Base-by-base conservation (phyloP, 352 stramenopile species). In the Thalassiosira livingstoniorum region DNA sequence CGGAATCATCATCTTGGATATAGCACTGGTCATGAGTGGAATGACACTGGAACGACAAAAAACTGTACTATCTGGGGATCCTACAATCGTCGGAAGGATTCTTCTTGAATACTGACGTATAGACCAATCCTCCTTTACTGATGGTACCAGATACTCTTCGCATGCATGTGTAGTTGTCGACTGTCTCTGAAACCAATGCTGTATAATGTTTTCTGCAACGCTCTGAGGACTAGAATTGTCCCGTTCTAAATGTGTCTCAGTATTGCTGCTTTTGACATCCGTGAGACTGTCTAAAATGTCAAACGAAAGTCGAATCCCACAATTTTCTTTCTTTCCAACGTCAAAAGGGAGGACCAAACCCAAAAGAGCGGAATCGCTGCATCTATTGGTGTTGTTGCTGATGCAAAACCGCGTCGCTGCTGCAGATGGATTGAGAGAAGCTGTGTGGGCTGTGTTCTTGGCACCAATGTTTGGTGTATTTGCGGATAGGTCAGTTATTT, bases 31-130 rank as follows among this genome's bases (percentile, higher is more conserved):
- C 45, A 55, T 34, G 57, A 39, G 34, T 58, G 29, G 67, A 15
- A 83, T 47, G 11, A 60, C 78, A 63, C 37, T 78, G 21, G 75
- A 83, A 29, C 67, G 68, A 47, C 75, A 83, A 37, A 78, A 51
- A 62, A 64, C 68, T 78, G 18, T 55, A 60, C 47, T 39, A 29
- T 60, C 27, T 29, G 37, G 25, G 7, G 61, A 43, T 27, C 21
- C 11, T 51, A 64, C n/a, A 2, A 62, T 51, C 54, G 37, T 18
- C 27, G 37, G 2, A 37, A 61, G 62, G 43, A n/a, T n/a, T n/a
- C n/a, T n/a, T 61, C 15, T 25, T 35, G 35, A 61, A 67, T 76
- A 29, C 2, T 21, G 39, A 61, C 57, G 47, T 68, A 80, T 75
- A 25, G 55, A 61, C 60, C 68, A 63, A 47, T 73, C 32, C 37